A percentile compares a stretch with the other conserved stretches of the same genome.
These are phyloP conservation scores for Diaporthe humulicola DNA, from an alignment of 2,329 filamentous ascomycete species.

Conservation along the genomic window DNA sequence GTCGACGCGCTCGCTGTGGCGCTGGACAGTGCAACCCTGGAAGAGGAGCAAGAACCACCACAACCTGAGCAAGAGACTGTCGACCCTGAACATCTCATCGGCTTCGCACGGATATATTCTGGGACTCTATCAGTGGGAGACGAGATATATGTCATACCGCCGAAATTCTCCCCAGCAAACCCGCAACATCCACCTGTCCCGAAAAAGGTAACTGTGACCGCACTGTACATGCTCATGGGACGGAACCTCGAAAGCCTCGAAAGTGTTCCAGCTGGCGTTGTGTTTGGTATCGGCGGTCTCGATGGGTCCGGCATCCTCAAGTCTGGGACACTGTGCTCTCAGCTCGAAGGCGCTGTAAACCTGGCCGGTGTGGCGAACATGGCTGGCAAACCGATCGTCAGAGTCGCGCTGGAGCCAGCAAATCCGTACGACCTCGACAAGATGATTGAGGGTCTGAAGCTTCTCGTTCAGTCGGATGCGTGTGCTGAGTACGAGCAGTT, in stretches of 20 bases:
- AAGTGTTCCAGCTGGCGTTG: conserved; percentile 90
- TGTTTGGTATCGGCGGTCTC: conserved; percentile 94
- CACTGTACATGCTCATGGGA: conserved; percentile 96
- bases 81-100: conserved; percentile 90
- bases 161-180: conserved; percentile 89
- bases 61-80: conserved; percentile 66
- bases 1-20: conserved; percentile 71
- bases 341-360: conserved; percentile 88
- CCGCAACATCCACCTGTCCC: conserved; percentile 81
- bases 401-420: conserved; percentile 93
- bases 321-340: conserved; percentile 92
- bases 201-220: conserved; percentile 85
- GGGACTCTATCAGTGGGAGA: conserved; percentile 92
- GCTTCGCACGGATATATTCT: conserved; percentile 94
- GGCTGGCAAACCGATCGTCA: conserved; percentile 89
- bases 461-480: conserved; percentile 94
- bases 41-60: conserved; percentile 59
- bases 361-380: conserved; percentile 84
- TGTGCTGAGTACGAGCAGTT: conserved; percentile 97
- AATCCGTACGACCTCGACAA: conserved; percentile 93
- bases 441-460: conserved; percentile 88
- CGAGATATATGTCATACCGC: conserved; percentile 88
- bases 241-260: conserved; percentile 85
- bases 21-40: conserved; percentile 71
- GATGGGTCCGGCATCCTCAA: conserved; percentile 91